Conservation (phyloP, 2,329 filamentous ascomycete genomes). For the Bipolaris victoriae region DNA sequence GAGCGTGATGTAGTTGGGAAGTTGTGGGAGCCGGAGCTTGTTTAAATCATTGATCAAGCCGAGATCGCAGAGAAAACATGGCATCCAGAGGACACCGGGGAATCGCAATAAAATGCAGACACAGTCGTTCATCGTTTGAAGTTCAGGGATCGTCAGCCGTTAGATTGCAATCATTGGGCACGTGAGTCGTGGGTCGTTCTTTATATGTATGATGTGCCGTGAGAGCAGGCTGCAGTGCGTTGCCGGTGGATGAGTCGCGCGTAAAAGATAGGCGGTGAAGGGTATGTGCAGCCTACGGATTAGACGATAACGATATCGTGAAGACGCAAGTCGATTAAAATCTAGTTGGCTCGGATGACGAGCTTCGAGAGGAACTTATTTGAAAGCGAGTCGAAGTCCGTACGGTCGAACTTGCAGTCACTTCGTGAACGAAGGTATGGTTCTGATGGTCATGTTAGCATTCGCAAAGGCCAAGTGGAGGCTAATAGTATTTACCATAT, state of each 20-base stretch:
- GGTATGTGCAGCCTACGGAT: constrained; percentile 22
- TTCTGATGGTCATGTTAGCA: constrained; percentile 67
- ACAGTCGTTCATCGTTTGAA: constrained; percentile 44
- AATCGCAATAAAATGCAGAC: constrained; percentile 44
- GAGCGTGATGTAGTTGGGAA: constrained; percentile 42
- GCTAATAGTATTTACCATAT: constrained; percentile 72
- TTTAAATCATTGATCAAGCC: constrained; percentile 14
- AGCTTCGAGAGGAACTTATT: constrained; percentile 98
- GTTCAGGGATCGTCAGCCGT: constrained; percentile 42
- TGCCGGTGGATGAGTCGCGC: constrained; percentile 35
- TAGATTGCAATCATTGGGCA: constrained; percentile 39
- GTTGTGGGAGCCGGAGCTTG: constrained; percentile 21
- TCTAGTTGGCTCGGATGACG: constrained; percentile 89
- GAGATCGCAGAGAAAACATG: constrained; percentile 39
- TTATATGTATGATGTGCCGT: constrained; percentile 37
- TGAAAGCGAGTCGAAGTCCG: constrained; percentile 92
- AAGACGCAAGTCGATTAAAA: constrained; percentile 2
- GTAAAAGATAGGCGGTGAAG: constrained; percentile 24
- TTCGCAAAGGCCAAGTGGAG: constrained; percentile 7
- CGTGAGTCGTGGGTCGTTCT: constrained; percentile 41
- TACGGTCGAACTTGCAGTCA: constrained; percentile 82
- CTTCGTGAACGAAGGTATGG: constrained; percentile 81
- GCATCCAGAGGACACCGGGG: constrained; percentile 45
- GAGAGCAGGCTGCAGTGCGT: constrained; percentile 31
- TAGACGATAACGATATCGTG: constrained; percentile 14